Evolutionary conservation across 306 rosid species (phyloP), one percentile per base, ranked within the genome.

Genomic region (Cucumis cinereus): DNA sequence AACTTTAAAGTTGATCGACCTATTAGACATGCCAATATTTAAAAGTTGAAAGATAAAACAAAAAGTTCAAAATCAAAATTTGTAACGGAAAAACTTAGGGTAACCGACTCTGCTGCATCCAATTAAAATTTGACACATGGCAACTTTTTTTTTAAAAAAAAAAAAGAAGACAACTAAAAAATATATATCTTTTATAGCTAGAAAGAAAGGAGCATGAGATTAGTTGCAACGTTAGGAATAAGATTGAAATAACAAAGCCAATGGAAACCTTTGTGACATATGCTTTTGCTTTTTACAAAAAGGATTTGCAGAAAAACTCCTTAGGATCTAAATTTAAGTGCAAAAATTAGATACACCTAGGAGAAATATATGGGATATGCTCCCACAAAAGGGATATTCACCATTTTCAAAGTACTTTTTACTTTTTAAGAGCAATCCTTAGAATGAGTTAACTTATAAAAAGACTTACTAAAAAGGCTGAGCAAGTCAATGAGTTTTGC

Each of bases 351-450:
- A 33, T 36, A 61, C 23, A 33, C 28, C 30, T 66, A 0, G 73
- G 73, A 66, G 73, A n/a, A 11, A 66, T 66, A n/a, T 66, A 10
- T n/a, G 73, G 73, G 73, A 66, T 66, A n/a, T 66, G 73, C 17
- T 66, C 50, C 73, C 70, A 36, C 53, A 38, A 66, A 40, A n/a
- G 30, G 52, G 73, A 15, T 63, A 12, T 63, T 63, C 23, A 66
- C 53, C 28, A 35, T n/a, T 40, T 64, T 20, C 30, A 40, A 66
- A 40, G 73, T 10, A 10, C 30, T 19, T 40, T 66, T 66, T 28
- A 4, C 14, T 61, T 16, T 60, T 17, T 28, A 35, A 33, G 0
- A 63, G 45, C 17, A 28, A 28, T 33, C 14, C 26, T 64, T 35
- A 64, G 23, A 30, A 19, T 11, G 50, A 12, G 2, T 67, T 40